Evolutionary conservation across 2,329 filamentous ascomycete genomes (phyloP), one percentile per base, ranked within the genome.

Genomic region (Apiospora sp.): DNA sequence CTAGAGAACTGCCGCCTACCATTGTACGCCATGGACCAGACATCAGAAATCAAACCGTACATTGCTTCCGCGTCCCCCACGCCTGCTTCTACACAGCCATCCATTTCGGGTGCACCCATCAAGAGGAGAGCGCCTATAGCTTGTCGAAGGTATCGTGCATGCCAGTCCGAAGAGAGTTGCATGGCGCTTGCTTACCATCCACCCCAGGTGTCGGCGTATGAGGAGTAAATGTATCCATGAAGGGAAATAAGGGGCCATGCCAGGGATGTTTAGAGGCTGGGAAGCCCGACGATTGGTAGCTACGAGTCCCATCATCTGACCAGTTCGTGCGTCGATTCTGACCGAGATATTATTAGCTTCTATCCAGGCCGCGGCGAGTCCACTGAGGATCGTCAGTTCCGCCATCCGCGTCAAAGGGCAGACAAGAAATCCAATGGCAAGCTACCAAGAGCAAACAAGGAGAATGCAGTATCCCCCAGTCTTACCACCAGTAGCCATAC

Each of bases 201-300:
- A 71, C 71, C 67, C 48, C 73, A 88, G 87, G 82, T 90, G 88
- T 74, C 87, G 88, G 46, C 86, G 87, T 46, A 86, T 89, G 83
- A 85, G 88, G 73, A 88, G 86, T 78, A 90, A 89, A 80, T 90
- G 88, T 75, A 77, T 87, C 24, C 87, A 89, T 75, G 85, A 41
- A 19, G 41, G 87, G 12, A 86, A 86, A 84, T 69, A 83, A 81
- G 30, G 81, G 87, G 37, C 87, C 87, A 22, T 90, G 88, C 75
- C 85, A 87, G 72, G 82, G 86, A 6, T 90, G 88, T 74, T 78
- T 80, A 27, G 85, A 87, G 70, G 86, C 87, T 16, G 87, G 87
- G n/a, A 80, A 87, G 24, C 77, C 85, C 14, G 82, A 84, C 34
- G 86, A 87, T 78, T 90, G 88, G 87, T 89, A 81, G 78, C 77